Evolutionary conservation across 129 eudicot genomes (phyloP).

Genomic region (Scalesia atractyloides): DNA sequence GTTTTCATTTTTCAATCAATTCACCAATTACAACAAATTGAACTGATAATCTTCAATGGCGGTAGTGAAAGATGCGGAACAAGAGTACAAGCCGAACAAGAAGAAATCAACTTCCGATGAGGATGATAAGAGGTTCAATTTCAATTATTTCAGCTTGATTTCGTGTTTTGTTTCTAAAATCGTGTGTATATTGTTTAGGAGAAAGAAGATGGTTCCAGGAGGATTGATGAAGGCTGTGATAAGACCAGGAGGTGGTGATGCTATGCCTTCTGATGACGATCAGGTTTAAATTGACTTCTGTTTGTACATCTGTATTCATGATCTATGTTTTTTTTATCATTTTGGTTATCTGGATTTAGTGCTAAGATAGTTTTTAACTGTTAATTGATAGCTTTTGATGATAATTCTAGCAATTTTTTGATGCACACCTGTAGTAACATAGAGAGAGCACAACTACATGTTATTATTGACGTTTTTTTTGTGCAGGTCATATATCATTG

Average conservation of each 20-base stretch:
- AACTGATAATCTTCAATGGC: constrained; percentile 49
- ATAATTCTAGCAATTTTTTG: not conserved
- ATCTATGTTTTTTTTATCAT: not conserved
- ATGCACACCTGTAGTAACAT: not conserved
- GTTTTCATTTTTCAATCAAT: constrained; percentile 19
- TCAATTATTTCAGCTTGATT: not conserved
- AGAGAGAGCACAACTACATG: constrained; percentile 12
- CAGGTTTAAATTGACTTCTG: constrained; percentile 52
- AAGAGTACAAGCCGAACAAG: constrained; percentile 57
- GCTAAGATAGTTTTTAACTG: constrained; percentile 5
- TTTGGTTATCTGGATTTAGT: constrained; percentile 14
- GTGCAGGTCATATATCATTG: constrained; percentile 86
- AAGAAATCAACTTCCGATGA: constrained; percentile 66
- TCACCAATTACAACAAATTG: not conserved
- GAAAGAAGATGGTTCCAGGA: constrained; percentile 87
- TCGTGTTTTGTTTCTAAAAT: not conserved
- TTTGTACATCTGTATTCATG: not conserved
- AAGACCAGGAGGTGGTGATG: constrained; percentile 84
- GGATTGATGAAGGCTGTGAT: constrained; percentile 92
- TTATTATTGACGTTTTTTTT: constrained; percentile 7
- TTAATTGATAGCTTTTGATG: not conserved
- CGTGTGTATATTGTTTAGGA: constrained; percentile 41
- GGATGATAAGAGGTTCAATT: constrained; percentile 66
- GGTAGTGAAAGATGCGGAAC: constrained; percentile 59
- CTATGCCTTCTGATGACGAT: constrained; percentile 77